Conservation (phyloP, 2,329 filamentous ascomycete genomes). For the Aspergillus uvarum region DNA sequence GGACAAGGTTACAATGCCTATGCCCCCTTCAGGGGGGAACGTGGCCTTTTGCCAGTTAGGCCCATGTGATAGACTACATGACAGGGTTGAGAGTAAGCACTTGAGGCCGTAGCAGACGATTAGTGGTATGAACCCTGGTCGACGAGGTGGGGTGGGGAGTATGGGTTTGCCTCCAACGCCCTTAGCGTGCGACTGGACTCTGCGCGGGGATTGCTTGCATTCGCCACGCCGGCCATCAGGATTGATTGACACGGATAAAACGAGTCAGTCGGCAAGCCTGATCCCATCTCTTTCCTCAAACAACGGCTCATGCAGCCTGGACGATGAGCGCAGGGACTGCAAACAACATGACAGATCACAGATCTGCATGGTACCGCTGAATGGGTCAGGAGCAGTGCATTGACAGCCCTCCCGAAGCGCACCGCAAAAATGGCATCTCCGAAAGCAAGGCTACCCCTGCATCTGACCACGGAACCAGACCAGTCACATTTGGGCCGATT, state of each 20-base stretch:
- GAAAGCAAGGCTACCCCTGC: background rate
- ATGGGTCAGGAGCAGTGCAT: background rate
- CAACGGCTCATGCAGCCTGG: background rate
- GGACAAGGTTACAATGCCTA: background rate
- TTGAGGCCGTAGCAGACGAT: background rate
- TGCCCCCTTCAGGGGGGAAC: background rate
- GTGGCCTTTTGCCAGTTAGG: background rate
- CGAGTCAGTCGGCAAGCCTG: background rate
- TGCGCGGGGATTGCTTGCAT: too few species aligned
- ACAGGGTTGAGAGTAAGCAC: background rate
- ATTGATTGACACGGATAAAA: background rate
- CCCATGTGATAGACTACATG: background rate
- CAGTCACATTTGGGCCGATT: background rate
- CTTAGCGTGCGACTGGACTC: background rate
- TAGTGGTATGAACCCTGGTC: background rate
- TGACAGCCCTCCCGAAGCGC: background rate
- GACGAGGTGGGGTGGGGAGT: background rate
- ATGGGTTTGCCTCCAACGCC: background rate
- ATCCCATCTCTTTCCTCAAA: background rate
- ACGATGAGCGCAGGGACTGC: background rate
- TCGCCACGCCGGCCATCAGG: background rate
- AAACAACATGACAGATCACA: background rate
- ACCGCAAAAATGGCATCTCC: background rate
- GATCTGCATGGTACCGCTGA: background rate
- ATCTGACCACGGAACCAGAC: background rate